A percentile compares a stretch with the other conserved stretches of the same genome.
Conservation (phyloP, 2,329 filamentous ascomycete genomes). For the Pezicula carpinea region DNA sequence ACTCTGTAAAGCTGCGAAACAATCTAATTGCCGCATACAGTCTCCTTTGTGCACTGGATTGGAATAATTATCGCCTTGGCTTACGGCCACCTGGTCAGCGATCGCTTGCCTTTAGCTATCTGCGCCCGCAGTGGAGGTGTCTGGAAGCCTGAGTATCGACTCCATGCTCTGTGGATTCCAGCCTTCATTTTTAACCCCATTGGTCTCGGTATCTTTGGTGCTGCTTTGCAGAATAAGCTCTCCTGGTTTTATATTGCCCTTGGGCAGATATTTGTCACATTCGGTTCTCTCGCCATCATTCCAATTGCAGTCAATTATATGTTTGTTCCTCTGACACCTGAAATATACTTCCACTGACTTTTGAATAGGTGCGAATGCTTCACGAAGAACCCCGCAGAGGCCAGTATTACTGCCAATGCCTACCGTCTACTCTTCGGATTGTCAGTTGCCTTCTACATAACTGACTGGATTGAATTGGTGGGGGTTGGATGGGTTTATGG, state of each 20-base stretch:
- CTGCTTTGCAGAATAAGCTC: conserved; percentile 33
- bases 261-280: conserved; percentile 33
- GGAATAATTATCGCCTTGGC: conserved; percentile 32
- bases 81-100: conserved; percentile 33
- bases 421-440: conserved; percentile 32
- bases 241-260: conserved; percentile 36
- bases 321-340: conserved; percentile 1
- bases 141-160: conserved; percentile 22
- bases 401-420: conserved; percentile 27
- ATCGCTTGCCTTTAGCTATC: conserved; percentile 31
- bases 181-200: conserved; percentile 28
- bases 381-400: conserved; percentile 32
- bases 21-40: conserved; percentile 7
- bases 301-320: conserved; percentile 30
- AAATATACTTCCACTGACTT: too few species aligned
- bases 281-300: conserved; percentile 28
- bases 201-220: conserved; percentile 34
- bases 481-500: conserved; percentile 35
- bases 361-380: conserved; percentile 25
- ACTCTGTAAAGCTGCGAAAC: background rate
- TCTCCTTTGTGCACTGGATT: conserved; percentile 36
- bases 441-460: conserved; percentile 34
- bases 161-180: conserved; percentile 20
- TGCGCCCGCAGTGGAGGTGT: conserved; percentile 11
- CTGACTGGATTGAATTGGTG: conserved; percentile 32